Evolutionary conservation across 129 eudicot genomes (phyloP).

Genomic region (Saposhnikovia divaricata): DNA sequence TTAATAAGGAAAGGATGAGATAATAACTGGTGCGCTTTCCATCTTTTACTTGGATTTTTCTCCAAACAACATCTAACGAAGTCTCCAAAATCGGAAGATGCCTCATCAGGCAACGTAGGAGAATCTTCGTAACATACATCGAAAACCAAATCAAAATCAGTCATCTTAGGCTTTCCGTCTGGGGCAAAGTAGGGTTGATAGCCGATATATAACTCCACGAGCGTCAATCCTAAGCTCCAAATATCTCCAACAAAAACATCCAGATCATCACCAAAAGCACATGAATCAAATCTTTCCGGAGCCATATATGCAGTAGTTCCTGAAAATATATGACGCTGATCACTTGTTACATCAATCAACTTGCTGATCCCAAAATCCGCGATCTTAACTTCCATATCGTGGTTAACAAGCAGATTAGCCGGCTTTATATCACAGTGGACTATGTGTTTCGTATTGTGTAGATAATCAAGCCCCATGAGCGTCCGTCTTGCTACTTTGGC

Average conservation of each 20-base stretch:
- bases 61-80: conserved; percentile 21
- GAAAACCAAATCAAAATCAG: background rate
- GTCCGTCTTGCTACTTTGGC: background rate
- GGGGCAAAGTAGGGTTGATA: background rate
- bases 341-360: background rate
- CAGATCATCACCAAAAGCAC: background rate
- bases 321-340: background rate
- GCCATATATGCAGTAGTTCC: conserved; percentile 10
- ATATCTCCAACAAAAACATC: conserved; percentile 12
- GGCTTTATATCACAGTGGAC: conserved; percentile 15
- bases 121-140: conserved; percentile 3
- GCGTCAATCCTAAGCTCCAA: conserved; percentile 13
- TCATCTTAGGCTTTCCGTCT: background rate
- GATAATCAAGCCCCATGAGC: conserved; percentile 6
- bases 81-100: conserved; percentile 13
- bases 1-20: conserved; percentile 9
- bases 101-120: background rate
- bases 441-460: conserved; percentile 5
- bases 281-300: background rate
- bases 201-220: conserved; percentile 7
- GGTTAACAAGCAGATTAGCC: conserved; percentile 4
- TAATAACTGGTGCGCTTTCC: conserved; percentile 11
- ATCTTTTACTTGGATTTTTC: conserved; percentile 10
- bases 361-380: conserved; percentile 16
- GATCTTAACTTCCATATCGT: conserved; percentile 3